Conservation (phyloP, 108 stramenopile genomes). For the Pseudonitzschia multiseries region DNA sequence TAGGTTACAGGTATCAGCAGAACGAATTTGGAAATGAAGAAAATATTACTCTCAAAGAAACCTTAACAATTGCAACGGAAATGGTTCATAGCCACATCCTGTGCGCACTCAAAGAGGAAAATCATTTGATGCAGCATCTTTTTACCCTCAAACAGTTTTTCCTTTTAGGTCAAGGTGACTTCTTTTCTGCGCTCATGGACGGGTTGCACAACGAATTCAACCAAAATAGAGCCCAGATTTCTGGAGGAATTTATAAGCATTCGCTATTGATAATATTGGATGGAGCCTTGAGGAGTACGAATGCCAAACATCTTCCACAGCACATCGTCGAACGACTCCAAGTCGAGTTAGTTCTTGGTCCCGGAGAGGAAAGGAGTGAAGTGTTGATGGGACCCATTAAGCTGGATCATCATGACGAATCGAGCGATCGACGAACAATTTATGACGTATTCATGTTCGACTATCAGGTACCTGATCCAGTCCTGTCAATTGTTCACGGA, state of each 20-base stretch:
- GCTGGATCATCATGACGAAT: neutral
- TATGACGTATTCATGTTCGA: conserved; percentile 94
- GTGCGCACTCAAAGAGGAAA: conserved; percentile 59
- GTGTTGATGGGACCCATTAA: neutral
- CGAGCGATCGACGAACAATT: conserved; percentile 50
- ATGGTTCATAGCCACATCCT: conserved; percentile 78
- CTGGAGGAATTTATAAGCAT: conserved; percentile 76
- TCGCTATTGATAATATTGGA: conserved; percentile 79
- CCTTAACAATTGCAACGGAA: conserved; percentile 49
- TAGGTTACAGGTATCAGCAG: conserved; percentile 35
- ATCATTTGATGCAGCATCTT: conserved; percentile 86
- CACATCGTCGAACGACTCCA: conserved; percentile 78
- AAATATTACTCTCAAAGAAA: conserved; percentile 15
- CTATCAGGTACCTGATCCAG: conserved; percentile 86
- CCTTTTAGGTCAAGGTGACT: conserved; percentile 96
- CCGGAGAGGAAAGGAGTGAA: conserved; percentile 34
- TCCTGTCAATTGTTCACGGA: conserved; percentile 82
- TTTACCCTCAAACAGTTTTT: conserved; percentile 92
- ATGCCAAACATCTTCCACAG: conserved; percentile 76
- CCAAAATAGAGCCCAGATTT: neutral
- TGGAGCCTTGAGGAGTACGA: conserved; percentile 80
- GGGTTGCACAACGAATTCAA: conserved; percentile 69
- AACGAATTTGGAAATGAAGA: conserved; percentile 10
- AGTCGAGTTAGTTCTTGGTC: conserved; percentile 58
- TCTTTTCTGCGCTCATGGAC: conserved; percentile 89